phyloP scores from a whole-genome alignment of 1,284 basidiomycete species.

The Moesziomyces globuligerus region DNA sequence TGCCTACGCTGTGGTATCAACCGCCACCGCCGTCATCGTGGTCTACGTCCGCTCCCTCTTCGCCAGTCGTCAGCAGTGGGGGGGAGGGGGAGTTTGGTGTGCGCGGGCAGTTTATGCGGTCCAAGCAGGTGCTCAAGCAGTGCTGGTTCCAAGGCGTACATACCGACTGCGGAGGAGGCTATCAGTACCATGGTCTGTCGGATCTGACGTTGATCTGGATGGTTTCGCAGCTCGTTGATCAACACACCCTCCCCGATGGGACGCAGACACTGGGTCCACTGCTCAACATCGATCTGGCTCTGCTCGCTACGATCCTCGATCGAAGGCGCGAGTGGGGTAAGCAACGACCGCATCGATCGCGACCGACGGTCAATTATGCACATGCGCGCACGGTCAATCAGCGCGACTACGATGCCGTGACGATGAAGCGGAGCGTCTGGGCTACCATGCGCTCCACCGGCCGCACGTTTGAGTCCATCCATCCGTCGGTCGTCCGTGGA shows the following conservation, averaged over 20 bases:
- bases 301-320: constrained; percentile 39
- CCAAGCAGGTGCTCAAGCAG: constrained; percentile 59
- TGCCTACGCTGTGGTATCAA: constrained; percentile 58
- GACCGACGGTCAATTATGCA: constrained; percentile 27
- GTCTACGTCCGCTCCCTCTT: too few relatives aligned
- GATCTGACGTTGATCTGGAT: constrained; percentile 64
- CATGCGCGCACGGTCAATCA: constrained; percentile 14
- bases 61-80: too few relatives aligned
- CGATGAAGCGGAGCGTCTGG: constrained; percentile 38
- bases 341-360: constrained; percentile 45
- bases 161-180: constrained; percentile 61
- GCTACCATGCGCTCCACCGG: constrained; percentile 23
- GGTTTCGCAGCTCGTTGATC: constrained; percentile 53
- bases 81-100: not conserved
- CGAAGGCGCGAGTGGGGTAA: constrained; percentile 39
- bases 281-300: constrained; percentile 42
- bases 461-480: constrained; percentile 38
- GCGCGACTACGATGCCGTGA: constrained; percentile 7
- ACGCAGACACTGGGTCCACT: constrained; percentile 28
- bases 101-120: constrained; percentile 21
- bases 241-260: constrained; percentile 27
- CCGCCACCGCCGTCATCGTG: too few relatives aligned
- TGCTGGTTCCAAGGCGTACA: constrained; percentile 64
- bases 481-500: constrained; percentile 43
- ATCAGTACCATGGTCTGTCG: constrained; percentile 56